Conservation (phyloP, 805 yeast genomes). For the Saturnispora zaruensis region DNA sequence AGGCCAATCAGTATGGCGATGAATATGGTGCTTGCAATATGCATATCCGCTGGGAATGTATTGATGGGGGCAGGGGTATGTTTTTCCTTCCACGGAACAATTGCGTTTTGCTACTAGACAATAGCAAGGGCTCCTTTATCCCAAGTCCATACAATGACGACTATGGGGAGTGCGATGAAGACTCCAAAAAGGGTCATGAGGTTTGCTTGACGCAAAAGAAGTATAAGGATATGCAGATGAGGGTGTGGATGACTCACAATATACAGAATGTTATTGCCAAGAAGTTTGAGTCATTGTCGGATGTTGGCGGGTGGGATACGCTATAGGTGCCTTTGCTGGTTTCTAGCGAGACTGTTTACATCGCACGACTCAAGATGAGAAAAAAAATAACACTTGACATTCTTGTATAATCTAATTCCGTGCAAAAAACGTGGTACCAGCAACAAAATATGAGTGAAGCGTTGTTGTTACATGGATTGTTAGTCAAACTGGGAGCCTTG, state of each 20-base stretch:
- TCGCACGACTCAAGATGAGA: not conserved
- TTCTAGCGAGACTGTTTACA: not conserved
- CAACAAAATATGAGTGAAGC: not conserved
- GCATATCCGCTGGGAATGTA: slow-evolving; percentile 57
- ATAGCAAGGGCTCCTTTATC: slow-evolving; percentile 74
- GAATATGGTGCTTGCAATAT: slow-evolving; percentile 70
- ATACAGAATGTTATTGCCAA: slow-evolving; percentile 71
- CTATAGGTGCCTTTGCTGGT: slow-evolving; percentile 31
- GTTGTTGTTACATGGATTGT: no score
- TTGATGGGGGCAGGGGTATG: slow-evolving; percentile 55
- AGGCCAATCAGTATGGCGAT: slow-evolving; percentile 47
- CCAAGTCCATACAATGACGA: slow-evolving; percentile 78
- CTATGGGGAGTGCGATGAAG: slow-evolving; percentile 81
- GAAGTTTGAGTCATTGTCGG: slow-evolving; percentile 67
- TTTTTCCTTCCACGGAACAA: slow-evolving; percentile 66
- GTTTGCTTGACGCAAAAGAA: slow-evolving; percentile 52
- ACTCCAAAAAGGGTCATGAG: slow-evolving; percentile 62
- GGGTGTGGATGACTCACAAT: slow-evolving; percentile 73
- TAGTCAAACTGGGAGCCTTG: no score
- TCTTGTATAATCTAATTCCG: not conserved
- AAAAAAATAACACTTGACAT: not conserved
- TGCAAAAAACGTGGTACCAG: not conserved
- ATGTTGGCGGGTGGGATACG: slow-evolving; percentile 95
- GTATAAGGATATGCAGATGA: slow-evolving; percentile 57
- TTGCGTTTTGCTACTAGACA: slow-evolving; percentile 52